These are phyloP conservation scores for Aspergillus bertholletiae DNA, from an alignment of 495 filamentous ascomycete species.

Conservation along the genomic window DNA sequence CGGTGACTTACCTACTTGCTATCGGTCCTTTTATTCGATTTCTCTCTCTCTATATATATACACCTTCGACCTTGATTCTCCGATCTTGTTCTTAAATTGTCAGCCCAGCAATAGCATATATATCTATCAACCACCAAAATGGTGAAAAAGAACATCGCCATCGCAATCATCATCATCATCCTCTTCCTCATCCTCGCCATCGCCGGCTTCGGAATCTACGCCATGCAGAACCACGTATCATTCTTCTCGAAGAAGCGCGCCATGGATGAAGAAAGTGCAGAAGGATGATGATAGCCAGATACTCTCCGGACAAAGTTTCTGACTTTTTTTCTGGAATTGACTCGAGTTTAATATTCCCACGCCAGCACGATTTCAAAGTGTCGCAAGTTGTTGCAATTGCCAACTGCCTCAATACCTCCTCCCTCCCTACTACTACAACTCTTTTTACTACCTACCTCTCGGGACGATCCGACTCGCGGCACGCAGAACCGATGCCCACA, in stretches of 20 bases:
- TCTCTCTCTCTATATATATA: neutral
- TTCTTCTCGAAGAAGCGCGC: conserved; percentile 35
- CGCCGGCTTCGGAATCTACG: conserved; percentile 67
- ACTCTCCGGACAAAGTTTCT: neutral
- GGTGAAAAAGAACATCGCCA: conserved; percentile 71
- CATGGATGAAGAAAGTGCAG: conserved; percentile 41
- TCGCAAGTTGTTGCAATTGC: too few relatives aligned
- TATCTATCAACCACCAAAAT: conserved; percentile 22
- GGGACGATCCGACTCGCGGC: too few relatives aligned
- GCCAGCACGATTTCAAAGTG: too few relatives aligned
- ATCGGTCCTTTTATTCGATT: neutral
- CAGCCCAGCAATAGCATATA: neutral
- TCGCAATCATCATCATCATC: conserved; percentile 81
- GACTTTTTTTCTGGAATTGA: neutral
- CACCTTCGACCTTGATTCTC: neutral
- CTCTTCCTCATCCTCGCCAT: conserved; percentile 70
- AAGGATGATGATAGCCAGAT: conserved; percentile 19
- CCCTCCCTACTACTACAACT: too few relatives aligned
- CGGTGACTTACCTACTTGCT: neutral
- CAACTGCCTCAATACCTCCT: too few relatives aligned
- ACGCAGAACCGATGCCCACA: too few relatives aligned
- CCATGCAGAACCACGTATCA: conserved; percentile 40
- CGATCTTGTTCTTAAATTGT: neutral
- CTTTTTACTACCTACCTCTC: too few relatives aligned
- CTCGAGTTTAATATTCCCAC: too few relatives aligned